Evolutionary conservation across 129 eudicot species (phyloP).

Genomic region (Kitagawia praeruptora): DNA sequence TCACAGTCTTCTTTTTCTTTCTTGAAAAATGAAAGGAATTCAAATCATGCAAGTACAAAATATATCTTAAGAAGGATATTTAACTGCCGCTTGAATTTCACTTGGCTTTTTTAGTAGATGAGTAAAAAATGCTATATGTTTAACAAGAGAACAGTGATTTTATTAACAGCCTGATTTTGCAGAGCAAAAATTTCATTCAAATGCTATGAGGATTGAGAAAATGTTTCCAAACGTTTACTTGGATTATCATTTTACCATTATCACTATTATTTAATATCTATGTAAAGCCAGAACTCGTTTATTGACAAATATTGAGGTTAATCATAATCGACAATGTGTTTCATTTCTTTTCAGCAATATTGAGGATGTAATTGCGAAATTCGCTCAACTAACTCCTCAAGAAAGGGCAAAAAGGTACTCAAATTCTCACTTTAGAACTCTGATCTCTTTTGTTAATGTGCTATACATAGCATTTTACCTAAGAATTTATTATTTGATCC

Average conservation of each 20-base stretch:
- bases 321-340: background rate
- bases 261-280: too few relatives aligned
- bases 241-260: too few relatives aligned
- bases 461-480: background rate
- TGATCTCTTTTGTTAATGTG: background rate
- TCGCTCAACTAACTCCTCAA: slow-evolving; percentile 74
- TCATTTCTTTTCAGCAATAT: slow-evolving; percentile 44
- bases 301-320: background rate
- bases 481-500: slow-evolving; percentile 6
- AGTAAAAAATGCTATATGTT: background rate
- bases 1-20: too few relatives aligned
- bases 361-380: slow-evolving; percentile 78
- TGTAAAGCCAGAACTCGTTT: background rate
- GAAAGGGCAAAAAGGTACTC: slow-evolving; percentile 82
- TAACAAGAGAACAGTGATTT: background rate
- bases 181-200: too few relatives aligned
- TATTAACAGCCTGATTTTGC: background rate
- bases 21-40: too few relatives aligned
- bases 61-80: too few relatives aligned
- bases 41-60: too few relatives aligned
- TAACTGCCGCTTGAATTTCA: too few relatives aligned
- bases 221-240: too few relatives aligned
- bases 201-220: too few relatives aligned
- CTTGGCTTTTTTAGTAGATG: background rate
- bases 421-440: background rate